Evolutionary conservation across 345 rosid species (phyloP), one percentile per base, ranked within the genome.

Genomic region (Angophora floribunda): DNA sequence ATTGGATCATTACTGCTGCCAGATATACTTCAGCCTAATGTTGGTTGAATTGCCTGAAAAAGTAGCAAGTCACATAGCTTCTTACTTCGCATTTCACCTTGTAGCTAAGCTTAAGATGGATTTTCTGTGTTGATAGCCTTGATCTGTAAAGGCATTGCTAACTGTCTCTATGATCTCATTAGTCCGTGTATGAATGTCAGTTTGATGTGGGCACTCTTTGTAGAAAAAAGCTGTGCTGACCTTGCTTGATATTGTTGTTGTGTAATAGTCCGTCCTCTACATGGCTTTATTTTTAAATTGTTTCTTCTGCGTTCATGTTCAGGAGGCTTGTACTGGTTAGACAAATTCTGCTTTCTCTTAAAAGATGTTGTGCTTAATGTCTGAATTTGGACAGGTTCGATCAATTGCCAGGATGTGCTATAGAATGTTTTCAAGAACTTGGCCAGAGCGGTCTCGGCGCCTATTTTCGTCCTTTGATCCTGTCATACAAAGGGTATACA

Each of bases 371-470:
- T 82, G 51, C 70, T 79, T 87, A 88, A 86, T 89, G 52, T 82
- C 79, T 87, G 57, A 86, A 80, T 88, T 87, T 86, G 91, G 87
- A 88, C 95, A 98, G 99, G 99, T 98, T 51, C 93, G 99, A 85
- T 94, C 99, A 86, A 97, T 96, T 88, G 99, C 99, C 86, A 94
- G 99, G 92, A 98, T 94, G 97, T 98, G 99, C 95, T 98, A 98
- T 92, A 94, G 99, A 93, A 92, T 98, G 97, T 98, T 97, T 92
- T 93, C 99, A 88, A 98, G 96, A 92, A 98, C 99, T 32, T 98
- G 99, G 99, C 99, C 99, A 55, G 99, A 96, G 88, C 98, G 99
- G 85, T 96, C 99, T n/a, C 97, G 97, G 67, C 97, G 97, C 88
- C 93, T 98, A 89, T 97, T 97, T 94, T 92, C 94, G 86, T 97